Conservation (phyloP, 495 filamentous ascomycete species). For the Talaromyces stipitatus region DNA sequence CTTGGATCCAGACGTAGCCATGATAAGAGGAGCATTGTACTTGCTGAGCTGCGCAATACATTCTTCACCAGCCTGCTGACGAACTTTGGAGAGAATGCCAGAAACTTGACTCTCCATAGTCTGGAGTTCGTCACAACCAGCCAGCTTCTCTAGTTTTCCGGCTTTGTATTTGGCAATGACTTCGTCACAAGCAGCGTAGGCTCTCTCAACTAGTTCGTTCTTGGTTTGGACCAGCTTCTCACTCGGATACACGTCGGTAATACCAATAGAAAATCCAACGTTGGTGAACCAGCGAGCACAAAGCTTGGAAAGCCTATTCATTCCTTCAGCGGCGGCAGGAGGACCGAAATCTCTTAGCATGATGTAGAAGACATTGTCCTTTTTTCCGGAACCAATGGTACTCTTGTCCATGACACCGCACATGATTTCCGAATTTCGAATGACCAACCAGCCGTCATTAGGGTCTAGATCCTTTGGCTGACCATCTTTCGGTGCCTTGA, state of each 20-base stretch:
- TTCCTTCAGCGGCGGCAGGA: constrained; percentile 76
- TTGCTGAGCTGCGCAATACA: constrained; percentile 85
- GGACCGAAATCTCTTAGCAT: constrained; percentile 92
- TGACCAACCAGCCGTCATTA: constrained; percentile 81
- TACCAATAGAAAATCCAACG: constrained; percentile 92
- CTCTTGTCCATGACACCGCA: constrained; percentile 97
- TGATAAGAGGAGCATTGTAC: constrained; percentile 89
- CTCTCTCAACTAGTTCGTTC: constrained; percentile 62
- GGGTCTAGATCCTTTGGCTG: constrained; percentile 62
- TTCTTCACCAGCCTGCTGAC: constrained; percentile 81
- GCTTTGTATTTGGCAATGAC: constrained; percentile 74
- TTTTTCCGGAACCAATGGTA: constrained; percentile 91
- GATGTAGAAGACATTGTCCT: constrained; percentile 94
- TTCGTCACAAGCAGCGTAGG: constrained; percentile 74
- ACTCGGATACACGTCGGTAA: constrained; percentile 85
- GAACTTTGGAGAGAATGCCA: constrained; percentile 83
- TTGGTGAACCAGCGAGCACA: constrained; percentile 84
- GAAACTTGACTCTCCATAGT: constrained; percentile 89
- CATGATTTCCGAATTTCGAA: constrained; percentile 97
- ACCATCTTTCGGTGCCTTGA: constrained; percentile 45
- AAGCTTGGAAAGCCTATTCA: constrained; percentile 89
- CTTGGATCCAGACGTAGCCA: constrained; percentile 96
- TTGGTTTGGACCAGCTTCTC: constrained; percentile 60
- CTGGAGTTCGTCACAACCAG: constrained; percentile 83
- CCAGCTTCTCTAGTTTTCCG: constrained; percentile 69